Base-by-base conservation (phyloP, 2,329 filamentous ascomycete genomes). In the Diplodia corticola region DNA sequence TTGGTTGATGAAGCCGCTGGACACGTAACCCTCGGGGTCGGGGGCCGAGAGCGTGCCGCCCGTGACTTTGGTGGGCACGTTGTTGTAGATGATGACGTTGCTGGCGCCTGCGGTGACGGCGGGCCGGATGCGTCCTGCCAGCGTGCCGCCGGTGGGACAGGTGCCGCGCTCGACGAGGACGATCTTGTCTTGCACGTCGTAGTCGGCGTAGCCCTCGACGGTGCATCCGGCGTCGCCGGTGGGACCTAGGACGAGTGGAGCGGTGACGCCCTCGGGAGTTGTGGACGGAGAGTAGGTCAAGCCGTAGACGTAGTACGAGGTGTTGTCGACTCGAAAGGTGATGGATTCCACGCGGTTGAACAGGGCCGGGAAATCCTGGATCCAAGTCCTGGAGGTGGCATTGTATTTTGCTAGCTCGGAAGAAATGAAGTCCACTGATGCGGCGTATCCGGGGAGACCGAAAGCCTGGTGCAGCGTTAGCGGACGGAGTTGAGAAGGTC, bases 361-460 rank as follows among this genome's bases (percentile, higher is more conserved):
- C 0, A 81, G 73, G 2, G 81, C 82, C 0, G 81, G 77, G 68
- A 85, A 84, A 64, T 83, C 79, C 61, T 84, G 82, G 48, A 79
- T 80, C 80, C 82, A 85, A 26, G 75, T 76, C n/a, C 67, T 70
- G 24, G 55, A n/a, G 68, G 73, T 75, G 64, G 74, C 71, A 28
- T 71, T 71, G 12, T 79, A 76, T n/a, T 80, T 78, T 33, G 78
- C 78, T 7, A 83, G 76, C 35, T 82, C 81, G 63, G 82, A 81
- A 5, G 85, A 77, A 66, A 88, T 76, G 71, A 84, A 88, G 70
- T 88, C 84, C 20, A 84, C 75, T 0, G 85, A 88, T 1, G 85
- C 86, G 60, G 82, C 80, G 78, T 83, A 88, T 15, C 86, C 86
- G 1, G 85, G 84, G 10, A 84, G 77, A 15, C 86, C 86, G 67